Evolutionary conservation across 2,329 filamentous ascomycete species (phyloP).

Genomic region (Penicillium occitanis): DNA sequence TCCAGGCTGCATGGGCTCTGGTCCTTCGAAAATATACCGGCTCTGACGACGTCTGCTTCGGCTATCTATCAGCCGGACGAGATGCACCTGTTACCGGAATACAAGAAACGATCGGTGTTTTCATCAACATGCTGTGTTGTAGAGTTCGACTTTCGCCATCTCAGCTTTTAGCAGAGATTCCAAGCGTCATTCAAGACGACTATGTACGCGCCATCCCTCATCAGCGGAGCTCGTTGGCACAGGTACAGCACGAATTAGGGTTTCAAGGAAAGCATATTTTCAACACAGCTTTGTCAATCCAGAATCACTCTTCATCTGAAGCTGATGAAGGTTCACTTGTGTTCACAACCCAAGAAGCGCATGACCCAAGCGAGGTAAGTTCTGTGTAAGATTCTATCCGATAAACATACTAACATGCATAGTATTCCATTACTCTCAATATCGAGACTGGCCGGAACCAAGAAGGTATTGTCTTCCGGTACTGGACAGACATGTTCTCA

Average conservation of each 20-base stretch:
- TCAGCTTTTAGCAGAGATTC: slow-evolving; percentile 40
- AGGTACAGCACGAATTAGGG: slow-evolving; percentile 47
- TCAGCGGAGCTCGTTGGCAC: slow-evolving; percentile 52
- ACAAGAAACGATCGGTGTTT: slow-evolving; percentile 49
- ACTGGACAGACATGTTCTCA: slow-evolving; percentile 42
- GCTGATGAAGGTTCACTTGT: slow-evolving; percentile 30
- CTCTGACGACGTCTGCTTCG: slow-evolving; percentile 44
- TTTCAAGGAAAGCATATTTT: slow-evolving; percentile 39
- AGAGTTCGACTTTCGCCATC: slow-evolving; percentile 42
- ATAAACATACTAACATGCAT: background rate
- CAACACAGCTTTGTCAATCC: slow-evolving; percentile 46
- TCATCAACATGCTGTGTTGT: slow-evolving; percentile 58
- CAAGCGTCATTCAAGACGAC: slow-evolving; percentile 48
- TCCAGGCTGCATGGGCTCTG: slow-evolving; percentile 43
- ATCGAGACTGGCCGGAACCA: slow-evolving; percentile 38
- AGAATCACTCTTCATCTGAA: slow-evolving; percentile 34
- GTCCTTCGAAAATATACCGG: slow-evolving; percentile 35
- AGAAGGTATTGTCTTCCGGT: slow-evolving; percentile 41
- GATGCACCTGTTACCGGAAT: slow-evolving; percentile 50
- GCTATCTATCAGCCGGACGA: slow-evolving; percentile 42
- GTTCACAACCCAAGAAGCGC: slow-evolving; percentile 34
- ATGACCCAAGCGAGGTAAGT: slow-evolving; percentile 41
- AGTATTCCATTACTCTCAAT: slow-evolving; percentile 42
- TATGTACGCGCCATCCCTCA: slow-evolving; percentile 50
- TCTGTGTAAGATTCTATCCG: background rate